A percentile compares a stretch with the other conserved stretches of the same genome.
Evolutionary conservation across 2,329 filamentous ascomycete genomes (phyloP).

Genomic region (Diplodia intermedia): DNA sequence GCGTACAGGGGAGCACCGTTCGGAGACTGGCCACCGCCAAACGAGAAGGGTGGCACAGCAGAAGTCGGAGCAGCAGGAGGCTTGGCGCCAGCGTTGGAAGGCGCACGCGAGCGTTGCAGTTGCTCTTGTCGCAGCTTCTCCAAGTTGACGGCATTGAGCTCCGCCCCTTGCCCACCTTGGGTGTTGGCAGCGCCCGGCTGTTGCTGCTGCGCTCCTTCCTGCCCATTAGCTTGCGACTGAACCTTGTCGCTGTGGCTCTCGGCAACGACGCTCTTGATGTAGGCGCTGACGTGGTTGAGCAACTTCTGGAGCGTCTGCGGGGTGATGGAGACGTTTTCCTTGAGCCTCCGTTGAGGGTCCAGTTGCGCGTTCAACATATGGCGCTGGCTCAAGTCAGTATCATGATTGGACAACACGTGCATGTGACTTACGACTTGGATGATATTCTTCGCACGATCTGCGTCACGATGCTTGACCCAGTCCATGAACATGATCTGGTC

Average conservation of each 20-base stretch:
- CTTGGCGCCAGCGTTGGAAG: conserved; percentile 42
- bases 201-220: conserved; percentile 25
- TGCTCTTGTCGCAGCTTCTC: conserved; percentile 42
- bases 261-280: conserved; percentile 38
- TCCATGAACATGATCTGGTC: conserved; percentile 26
- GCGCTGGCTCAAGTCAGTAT: conserved; percentile 4
- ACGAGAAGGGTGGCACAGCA: conserved; percentile 60
- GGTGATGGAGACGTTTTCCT: conserved; percentile 6
- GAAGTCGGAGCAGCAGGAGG: conserved; percentile 58
- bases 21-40: conserved; percentile 60
- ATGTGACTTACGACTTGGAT: conserved; percentile 13
- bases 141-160: conserved; percentile 47
- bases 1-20: conserved; percentile 63
- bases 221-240: not conserved
- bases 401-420: not conserved
- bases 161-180: conserved; percentile 33
- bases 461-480: conserved; percentile 23
- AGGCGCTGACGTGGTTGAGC: conserved; percentile 38
- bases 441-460: conserved; percentile 4
- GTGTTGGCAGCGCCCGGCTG: conserved; percentile 33
- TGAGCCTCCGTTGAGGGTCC: conserved; percentile 9
- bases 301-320: conserved; percentile 8
- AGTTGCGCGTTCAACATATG: conserved; percentile 23
- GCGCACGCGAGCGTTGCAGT: conserved; percentile 49
- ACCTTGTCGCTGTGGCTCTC: conserved; percentile 22